Base-by-base conservation (phyloP, 2,329 filamentous ascomycete genomes). In the Biscogniauxia sp. region DNA sequence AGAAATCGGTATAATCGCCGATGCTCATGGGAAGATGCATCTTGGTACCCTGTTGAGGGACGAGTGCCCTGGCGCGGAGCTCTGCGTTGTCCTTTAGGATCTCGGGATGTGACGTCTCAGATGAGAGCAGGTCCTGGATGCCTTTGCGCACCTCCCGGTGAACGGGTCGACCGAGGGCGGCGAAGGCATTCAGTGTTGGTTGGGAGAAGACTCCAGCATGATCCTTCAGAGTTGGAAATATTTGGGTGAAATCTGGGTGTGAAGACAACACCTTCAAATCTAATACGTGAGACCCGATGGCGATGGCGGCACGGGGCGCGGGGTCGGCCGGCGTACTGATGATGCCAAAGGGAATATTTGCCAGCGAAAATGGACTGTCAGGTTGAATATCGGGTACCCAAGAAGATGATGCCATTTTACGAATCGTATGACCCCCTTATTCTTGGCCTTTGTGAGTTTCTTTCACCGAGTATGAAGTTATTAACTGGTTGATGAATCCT, bases 1-100 rank as follows among this genome's bases (percentile, higher is more conserved):
- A 95, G 78, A 95, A 95, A 75, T 95, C 91, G 1, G 91, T 92
- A 74, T 94, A 95, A 73, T 94, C 91, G 25, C 90, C 89, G 67
- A 94, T 92, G 58, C 82, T 80, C 84, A 95, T 87, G 1, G 91
- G 91, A 7, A 94, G 71, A 69, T 93, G 89, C 71, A 83, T 87
- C 64, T 80, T 84, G 54, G 88, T 84, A 20, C 85, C 77, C 4
- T 80, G 78, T 54, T 87, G 81, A 0, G 82, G 83, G 3, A 92
- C 63, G 13, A 94, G 74, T 0, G 82, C 84, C 57, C 80, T 77
- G 59, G 84, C 77, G 61, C 85, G 84, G 19, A 91, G 76, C 0
- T 75, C 68, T 1, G 74, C 72, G 69, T 93, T 90, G 59, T 87
- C 81, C 69, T 85, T 85, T 23, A 93, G 77, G 1, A 91, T 72